phyloP scores from a whole-genome alignment of 2,329 filamentous ascomycete species.

The Salinomyces thailandicus region DNA sequence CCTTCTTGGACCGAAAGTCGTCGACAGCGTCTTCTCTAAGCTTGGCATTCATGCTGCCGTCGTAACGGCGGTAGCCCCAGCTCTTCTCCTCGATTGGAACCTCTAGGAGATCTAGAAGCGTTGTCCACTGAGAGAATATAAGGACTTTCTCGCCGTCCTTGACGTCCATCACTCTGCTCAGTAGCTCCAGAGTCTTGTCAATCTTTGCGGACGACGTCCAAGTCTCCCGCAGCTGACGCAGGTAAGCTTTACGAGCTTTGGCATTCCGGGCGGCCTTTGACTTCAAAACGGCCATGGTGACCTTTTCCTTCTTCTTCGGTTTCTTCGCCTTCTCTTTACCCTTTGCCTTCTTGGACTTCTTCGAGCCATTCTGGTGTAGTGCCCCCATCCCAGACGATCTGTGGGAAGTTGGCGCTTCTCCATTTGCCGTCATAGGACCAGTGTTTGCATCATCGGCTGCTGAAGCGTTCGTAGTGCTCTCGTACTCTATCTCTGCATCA shows the following conservation, averaged over 20 bases:
- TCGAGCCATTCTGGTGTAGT: constrained; percentile 10
- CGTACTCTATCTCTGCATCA: constrained; percentile 28
- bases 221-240: constrained; percentile 54
- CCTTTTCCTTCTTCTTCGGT: constrained; percentile 29
- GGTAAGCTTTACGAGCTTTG: constrained; percentile 57
- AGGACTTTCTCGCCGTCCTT: constrained; percentile 61
- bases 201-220: constrained; percentile 71
- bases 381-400: constrained; percentile 10
- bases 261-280: constrained; percentile 51
- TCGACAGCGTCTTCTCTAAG: constrained; percentile 57
- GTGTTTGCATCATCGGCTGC: constrained; percentile 22
- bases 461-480: constrained; percentile 17
- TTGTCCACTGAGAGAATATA: constrained; percentile 73
- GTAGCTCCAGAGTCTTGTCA: constrained; percentile 55
- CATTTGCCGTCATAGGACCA: constrained; percentile 52
- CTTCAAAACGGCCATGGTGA: constrained; percentile 55
- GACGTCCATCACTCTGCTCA: constrained; percentile 40
- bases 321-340: constrained; percentile 33
- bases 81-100: constrained; percentile 53
- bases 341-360: constrained; percentile 26
- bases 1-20: constrained; percentile 53
- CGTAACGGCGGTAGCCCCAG: constrained; percentile 58
- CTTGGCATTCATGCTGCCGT: constrained; percentile 60
- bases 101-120: constrained; percentile 66
- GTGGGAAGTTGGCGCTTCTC: constrained; percentile 39